Base-by-base conservation (phyloP, 2,329 filamentous ascomycete species). In the Cyphellophora europaea region DNA sequence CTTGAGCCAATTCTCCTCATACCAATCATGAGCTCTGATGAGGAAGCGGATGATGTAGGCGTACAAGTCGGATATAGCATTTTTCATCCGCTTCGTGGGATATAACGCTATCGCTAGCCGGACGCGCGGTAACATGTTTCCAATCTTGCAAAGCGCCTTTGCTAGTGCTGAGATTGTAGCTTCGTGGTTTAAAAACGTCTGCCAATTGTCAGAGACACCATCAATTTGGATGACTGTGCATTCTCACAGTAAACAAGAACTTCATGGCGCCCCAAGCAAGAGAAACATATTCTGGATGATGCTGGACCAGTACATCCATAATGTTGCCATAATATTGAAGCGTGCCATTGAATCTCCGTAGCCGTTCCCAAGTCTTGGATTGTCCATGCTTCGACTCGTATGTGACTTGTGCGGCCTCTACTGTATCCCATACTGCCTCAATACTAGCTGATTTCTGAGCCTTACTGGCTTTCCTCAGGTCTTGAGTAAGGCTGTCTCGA, bases 181-280 rank as follows among this genome's bases (percentile, higher is more conserved):
- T 32, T 48, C 42, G 17, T 50, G 35, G n/a, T 49, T 43, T 2
- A 41, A 10, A 11, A 49, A 28, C 6, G 32, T 42, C 47, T 50
- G 18, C 16, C 25, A 28, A 32, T 8, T 32, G 11, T 19, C 10
- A 19, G 11, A 32, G 13, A 8, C 6, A 14, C 17, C 30, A 11
- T 32, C 6, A 32, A 27, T 11, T 19, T 8, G n/a, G n/a, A 6
- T 15, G 10, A n/a, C 16, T 19, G n/a, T 27, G 5, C 47, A 30
- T 41, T 37, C 35, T 46, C 45, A 19, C 32, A 33, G 33, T 51
- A 51, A 15, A 53, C 18, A 14, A 54, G 38, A n/a, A n/a, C 34
- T 53, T 55, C 27, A 55, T 44, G 2, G 51, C 40, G 2, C 52
- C 53, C 52, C 52, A 56, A 1, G 42, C 51, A n/a, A 56, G 33